phyloP scores from a whole-genome alignment of 139 green algal species.

The Volvox africanus region DNA sequence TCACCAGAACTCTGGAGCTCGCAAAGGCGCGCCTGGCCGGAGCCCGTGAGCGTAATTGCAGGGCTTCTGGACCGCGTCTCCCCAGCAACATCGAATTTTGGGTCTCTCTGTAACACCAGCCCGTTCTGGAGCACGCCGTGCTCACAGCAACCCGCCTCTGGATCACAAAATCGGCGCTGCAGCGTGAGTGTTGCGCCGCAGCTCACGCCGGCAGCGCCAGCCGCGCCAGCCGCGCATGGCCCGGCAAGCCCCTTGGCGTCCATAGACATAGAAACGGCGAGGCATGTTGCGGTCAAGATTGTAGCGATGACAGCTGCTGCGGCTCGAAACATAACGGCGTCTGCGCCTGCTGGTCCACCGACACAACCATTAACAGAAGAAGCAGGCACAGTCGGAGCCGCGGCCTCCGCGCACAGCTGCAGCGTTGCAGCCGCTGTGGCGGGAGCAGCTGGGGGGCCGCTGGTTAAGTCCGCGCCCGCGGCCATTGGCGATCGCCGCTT shows the following conservation, averaged over 20 bases:
- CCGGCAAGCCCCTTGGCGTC: not conserved
- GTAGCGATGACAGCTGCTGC: not conserved
- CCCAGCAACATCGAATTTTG: not conserved
- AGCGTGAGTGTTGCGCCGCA: not conserved
- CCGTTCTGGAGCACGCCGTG: not conserved
- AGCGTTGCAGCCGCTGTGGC: not conserved
- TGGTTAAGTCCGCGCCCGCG: not conserved
- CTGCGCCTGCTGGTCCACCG: not conserved
- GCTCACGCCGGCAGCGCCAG: not conserved
- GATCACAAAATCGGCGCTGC: too few relatives aligned
- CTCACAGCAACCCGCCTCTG: not conserved
- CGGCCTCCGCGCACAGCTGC: too few relatives aligned
- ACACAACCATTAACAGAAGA: not conserved
- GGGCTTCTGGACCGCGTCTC: slow-evolving; percentile 19
- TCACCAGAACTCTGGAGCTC: not conserved
- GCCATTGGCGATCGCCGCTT: not conserved
- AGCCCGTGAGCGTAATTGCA: not conserved
- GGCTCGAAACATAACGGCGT: not conserved
- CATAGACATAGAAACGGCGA: not conserved
- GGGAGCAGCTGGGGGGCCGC: not conserved
- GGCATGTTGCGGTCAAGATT: not conserved
- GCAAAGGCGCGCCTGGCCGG: not conserved
- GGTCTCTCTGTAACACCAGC: not conserved
- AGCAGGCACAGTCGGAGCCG: not conserved
- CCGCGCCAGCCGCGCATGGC: too few relatives aligned